Evolutionary conservation across 179 eudicot species (phyloP), one percentile per base, ranked within the genome.

Genomic region (Beta macrorhiza): DNA sequence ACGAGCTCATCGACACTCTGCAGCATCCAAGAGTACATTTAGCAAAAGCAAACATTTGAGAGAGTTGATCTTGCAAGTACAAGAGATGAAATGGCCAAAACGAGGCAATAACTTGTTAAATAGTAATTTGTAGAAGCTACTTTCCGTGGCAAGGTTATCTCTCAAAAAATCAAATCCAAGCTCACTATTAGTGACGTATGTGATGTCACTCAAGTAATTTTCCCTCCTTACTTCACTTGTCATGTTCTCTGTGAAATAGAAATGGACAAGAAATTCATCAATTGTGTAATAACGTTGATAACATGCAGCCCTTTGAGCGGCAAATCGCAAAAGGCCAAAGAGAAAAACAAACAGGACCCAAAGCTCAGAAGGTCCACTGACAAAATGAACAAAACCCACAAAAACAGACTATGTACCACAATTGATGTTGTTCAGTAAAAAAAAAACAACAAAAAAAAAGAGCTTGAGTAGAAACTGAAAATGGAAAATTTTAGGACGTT

Each of bases 101-200:
- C 49, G 71, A 68, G 72, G 47, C 49, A 62, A 32, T 75, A 75
- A 74, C 65, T 74, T 16, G 63, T 72, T 56, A 56, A 62, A 71
- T 3, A 55, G 67, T 10, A 32, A 74, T 42, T 67, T 58, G 56
- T 49, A 72, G 77, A 82, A 84, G 83, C 85, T 84, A 96, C 97
- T 91, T 96, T 83, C 99, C 94, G 95, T 94, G 97, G 99, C 98
- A 87, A 96, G 99, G 90, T 96, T 96, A 75, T 96, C 99, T 89
- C 99, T 94, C 91, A 96, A 87, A 87, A 87, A 96, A 89, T 96
- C 99, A 87, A 96, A 96, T 77, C 99, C 99, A 72, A 96, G 97
- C 90, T 96, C 99, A 82, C 99, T 96, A 62, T 96, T 96, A 78
- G 99, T 96, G 79, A 96, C 99, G 69, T 96, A 96, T 62, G 98